Conservation (phyloP, 257 asterid species). For the Striga asiatica region DNA sequence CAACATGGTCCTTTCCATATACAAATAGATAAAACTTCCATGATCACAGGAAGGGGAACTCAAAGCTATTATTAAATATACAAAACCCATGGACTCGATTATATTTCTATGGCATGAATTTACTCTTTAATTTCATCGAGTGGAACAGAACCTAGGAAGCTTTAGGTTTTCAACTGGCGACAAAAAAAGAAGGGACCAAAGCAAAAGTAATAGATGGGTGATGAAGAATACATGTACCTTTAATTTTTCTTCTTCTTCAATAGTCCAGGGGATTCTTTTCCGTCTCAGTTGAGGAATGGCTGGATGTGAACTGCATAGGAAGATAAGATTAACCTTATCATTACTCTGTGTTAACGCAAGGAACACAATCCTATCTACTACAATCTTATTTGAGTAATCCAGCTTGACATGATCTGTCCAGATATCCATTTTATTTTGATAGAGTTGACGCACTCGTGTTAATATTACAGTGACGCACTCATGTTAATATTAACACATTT, state of each 20-base stretch:
- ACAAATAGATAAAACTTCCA: neutral
- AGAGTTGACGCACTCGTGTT: neutral
- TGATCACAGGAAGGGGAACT: neutral
- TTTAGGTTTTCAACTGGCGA: no score
- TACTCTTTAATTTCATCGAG: no score
- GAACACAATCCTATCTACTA: constrained; percentile 2
- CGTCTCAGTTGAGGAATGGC: constrained; percentile 31
- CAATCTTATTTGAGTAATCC: neutral
- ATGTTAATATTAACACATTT: no score
- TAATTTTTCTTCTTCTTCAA: constrained; percentile 43
- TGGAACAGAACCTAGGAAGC: no score
- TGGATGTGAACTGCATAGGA: constrained; percentile 29
- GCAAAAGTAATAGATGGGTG: no score
- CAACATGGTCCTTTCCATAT: neutral
- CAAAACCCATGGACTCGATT: no score
- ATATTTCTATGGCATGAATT: no score
- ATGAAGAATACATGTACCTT: constrained; percentile 26
- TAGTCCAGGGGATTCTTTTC: constrained; percentile 39
- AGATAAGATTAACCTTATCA: neutral
- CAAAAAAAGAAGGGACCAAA: no score
- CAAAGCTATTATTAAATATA: no score
- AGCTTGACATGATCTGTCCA: constrained; percentile 1
- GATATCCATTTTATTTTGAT: neutral
- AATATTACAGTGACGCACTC: no score
- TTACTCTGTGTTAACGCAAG: neutral